phyloP scores from a whole-genome alignment of 1,284 basidiomycete genomes.

The Phylloboletellus chloephorus region DNA sequence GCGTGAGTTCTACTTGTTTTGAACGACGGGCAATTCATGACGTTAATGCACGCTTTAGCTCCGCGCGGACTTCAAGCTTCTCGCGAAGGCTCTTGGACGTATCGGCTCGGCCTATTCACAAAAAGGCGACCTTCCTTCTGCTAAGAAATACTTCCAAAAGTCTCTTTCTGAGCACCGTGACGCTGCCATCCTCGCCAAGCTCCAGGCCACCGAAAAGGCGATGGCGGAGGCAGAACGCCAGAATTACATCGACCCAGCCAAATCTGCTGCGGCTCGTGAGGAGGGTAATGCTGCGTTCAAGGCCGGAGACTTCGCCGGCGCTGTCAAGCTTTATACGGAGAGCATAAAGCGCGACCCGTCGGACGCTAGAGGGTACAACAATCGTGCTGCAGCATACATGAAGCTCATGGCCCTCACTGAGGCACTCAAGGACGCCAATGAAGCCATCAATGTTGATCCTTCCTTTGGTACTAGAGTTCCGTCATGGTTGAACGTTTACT shows the following conservation, averaged over 20 bases:
- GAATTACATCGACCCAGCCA: conserved; percentile 87
- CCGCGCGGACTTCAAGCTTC: conserved; percentile 75
- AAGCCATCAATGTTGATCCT: conserved; percentile 90
- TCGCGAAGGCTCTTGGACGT: conserved; percentile 86
- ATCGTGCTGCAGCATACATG: conserved; percentile 94
- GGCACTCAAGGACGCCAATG: conserved; percentile 92
- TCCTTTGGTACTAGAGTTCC: conserved; percentile 56
- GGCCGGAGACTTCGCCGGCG: conserved; percentile 83
- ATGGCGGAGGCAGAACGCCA: conserved; percentile 75
- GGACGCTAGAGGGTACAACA: conserved; percentile 93
- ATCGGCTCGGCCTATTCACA: conserved; percentile 84
- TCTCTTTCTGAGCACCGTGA: conserved; percentile 97
- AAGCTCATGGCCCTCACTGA: conserved; percentile 93
- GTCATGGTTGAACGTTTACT: not conserved
- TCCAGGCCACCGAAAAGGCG: conserved; percentile 78
- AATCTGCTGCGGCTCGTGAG: conserved; percentile 82
- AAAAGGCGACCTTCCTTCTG: conserved; percentile 72
- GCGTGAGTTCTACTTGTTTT: conserved; percentile 34
- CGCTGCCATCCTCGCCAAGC: conserved; percentile 86
- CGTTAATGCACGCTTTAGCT: conserved; percentile 39
- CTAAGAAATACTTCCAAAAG: conserved; percentile 88
- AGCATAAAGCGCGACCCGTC: conserved; percentile 92
- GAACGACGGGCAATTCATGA: not conserved
- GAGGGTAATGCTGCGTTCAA: conserved; percentile 94
- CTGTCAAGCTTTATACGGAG: conserved; percentile 92